Conservation (phyloP, 305 asterid genomes). For the Plantago lanceolata region DNA sequence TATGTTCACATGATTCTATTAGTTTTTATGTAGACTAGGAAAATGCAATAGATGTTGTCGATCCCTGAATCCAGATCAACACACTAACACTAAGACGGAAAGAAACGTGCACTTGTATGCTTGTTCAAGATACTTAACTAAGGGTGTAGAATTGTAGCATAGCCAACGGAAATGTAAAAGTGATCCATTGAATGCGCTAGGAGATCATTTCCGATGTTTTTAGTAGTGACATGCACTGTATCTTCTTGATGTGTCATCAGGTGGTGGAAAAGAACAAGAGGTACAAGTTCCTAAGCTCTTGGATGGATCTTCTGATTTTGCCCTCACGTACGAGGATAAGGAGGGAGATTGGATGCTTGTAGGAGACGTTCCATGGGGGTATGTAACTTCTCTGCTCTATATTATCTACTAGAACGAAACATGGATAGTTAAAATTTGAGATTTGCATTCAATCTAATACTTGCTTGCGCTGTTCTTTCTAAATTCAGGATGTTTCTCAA, state of each 20-base stretch:
- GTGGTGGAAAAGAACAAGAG: slow-evolving; percentile 46
- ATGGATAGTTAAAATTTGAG: neutral
- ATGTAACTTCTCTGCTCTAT: slow-evolving; percentile 15
- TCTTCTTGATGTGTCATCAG: slow-evolving; percentile 26
- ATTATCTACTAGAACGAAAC: neutral
- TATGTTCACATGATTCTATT: too few relatives aligned
- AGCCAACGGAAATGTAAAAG: too few relatives aligned
- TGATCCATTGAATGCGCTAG: too few relatives aligned
- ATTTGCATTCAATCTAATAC: neutral
- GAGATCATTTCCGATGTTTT: too few relatives aligned
- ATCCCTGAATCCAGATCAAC: too few relatives aligned
- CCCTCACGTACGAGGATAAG: slow-evolving; percentile 73
- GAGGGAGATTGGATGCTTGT: slow-evolving; percentile 96
- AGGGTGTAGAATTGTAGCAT: too few relatives aligned
- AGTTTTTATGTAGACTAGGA: too few relatives aligned
- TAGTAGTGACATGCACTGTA: neutral
- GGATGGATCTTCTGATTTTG: slow-evolving; percentile 78
- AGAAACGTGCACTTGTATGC: too few relatives aligned
- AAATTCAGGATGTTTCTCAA: slow-evolving; percentile 67
- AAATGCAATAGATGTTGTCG: too few relatives aligned
- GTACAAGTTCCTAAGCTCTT: slow-evolving; percentile 51
- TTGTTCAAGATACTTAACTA: too few relatives aligned
- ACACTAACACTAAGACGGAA: too few relatives aligned
- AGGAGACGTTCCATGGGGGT: slow-evolving; percentile 91
- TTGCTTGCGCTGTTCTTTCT: slow-evolving; percentile 11